Evolutionary conservation across 2,329 filamentous ascomycete species (phyloP), one percentile per base, ranked within the genome.

Genomic region (Pyrenophora seminiperda): DNA sequence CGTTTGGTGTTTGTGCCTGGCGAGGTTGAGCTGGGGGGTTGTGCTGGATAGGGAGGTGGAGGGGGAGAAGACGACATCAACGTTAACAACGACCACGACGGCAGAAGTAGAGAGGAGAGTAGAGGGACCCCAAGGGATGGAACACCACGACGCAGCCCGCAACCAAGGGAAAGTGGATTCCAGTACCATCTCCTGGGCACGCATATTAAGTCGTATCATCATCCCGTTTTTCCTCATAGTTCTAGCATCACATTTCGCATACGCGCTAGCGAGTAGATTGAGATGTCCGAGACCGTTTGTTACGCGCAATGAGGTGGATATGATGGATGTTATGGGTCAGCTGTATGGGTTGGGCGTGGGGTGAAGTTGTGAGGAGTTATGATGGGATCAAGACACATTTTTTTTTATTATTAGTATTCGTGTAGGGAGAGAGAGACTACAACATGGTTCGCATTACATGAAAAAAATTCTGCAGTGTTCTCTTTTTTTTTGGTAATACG

Each of bases 1-100:
- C 2, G 55, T 17, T 5, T 66, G 63, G 62, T 58, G 62, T 33
- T 30, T 48, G 10, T 53, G 47, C 22, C 15, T 65, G 13, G 53
- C 47, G 13, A 30, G 56, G 9, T 13, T 61, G 27, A 52, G 53
- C 14, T 61, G 58, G 31, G 34, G 24, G 5, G 47, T 40, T 3
- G 38, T 54, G 7, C 9, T 58, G 19, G 58, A 59, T 32, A 40
- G 39, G 5, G 36, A 29, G 14, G 13, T 33, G 9, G 13, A 38
- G 19, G 30, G 31, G 38, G 41, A 46, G n/a, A 48, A 9, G 14
- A 56, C 5, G 22, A 9, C 9, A 10, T 22, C n/a, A n/a, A n/a
- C n/a, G n/a, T n/a, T n/a, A n/a, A n/a, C n/a, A n/a, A 37, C 4
- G 37, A 27, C 19, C n/a, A 13, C n/a, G 7, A 27, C 5, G 24